phyloP scores from a whole-genome alignment of 148 eudicot species.

The Amaranthus hypochondriacus region DNA sequence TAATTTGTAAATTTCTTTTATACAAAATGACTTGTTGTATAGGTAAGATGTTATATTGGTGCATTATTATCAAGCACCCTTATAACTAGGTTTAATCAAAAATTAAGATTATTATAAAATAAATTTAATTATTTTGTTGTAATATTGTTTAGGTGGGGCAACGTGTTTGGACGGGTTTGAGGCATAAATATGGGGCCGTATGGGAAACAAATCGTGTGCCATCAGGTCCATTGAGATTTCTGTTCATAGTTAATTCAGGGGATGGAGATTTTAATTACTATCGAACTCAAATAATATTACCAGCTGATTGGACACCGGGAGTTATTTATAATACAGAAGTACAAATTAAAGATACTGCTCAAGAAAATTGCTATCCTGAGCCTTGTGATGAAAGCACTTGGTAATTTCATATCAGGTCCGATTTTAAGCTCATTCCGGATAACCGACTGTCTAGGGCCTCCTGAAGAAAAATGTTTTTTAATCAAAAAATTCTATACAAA shows the following conservation, averaged over 20 bases:
- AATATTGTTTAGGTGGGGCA: slow-evolving; percentile 38
- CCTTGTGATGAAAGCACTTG: slow-evolving; percentile 33
- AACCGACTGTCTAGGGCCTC: no score
- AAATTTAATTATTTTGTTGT: no score
- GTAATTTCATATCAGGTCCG: not conserved
- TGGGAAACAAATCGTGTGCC: slow-evolving; percentile 66
- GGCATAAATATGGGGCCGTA: slow-evolving; percentile 59
- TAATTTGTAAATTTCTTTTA: no score
- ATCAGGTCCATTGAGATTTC: slow-evolving; percentile 50
- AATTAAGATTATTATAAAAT: not conserved
- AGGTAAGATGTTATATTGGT: no score
- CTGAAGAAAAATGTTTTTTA: no score
- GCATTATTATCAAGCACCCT: no score
- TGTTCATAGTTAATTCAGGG: slow-evolving; percentile 57
- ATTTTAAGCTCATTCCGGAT: no score
- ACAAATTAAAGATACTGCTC: slow-evolving; percentile 46
- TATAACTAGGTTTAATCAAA: no score
- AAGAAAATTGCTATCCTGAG: slow-evolving; percentile 42
- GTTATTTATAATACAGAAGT: slow-evolving; percentile 38
- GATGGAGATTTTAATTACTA: slow-evolving; percentile 43
- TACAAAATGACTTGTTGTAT: no score
- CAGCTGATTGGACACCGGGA: slow-evolving; percentile 55
- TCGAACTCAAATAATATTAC: slow-evolving; percentile 53
- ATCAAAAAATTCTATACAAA: no score
- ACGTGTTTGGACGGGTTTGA: slow-evolving; percentile 45